Conservation (phyloP, 495 filamentous ascomycete genomes). For the Penicillium flavigenum region DNA sequence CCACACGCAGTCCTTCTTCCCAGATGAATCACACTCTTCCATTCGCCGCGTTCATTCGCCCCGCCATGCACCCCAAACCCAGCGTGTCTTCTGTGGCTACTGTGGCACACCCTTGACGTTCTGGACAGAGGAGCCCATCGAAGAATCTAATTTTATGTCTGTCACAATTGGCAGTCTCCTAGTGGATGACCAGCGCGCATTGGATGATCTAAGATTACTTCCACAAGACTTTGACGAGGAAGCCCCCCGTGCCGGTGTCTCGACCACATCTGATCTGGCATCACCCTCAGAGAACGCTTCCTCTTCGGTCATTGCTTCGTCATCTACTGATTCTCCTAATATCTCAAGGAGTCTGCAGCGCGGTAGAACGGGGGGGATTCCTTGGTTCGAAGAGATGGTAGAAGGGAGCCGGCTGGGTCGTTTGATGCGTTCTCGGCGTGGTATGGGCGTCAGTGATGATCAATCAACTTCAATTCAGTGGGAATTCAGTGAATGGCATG, state of each 20-base stretch:
- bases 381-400: conserved; percentile 83
- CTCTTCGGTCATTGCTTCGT: conserved; percentile 28
- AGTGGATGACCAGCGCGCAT: conserved; percentile 59
- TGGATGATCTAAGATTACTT: conserved; percentile 69
- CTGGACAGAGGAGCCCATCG: conserved; percentile 70
- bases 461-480: conserved; percentile 68
- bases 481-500: conserved; percentile 79
- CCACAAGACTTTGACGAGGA: conserved; percentile 49
- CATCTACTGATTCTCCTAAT: conserved; percentile 16
- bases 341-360: conserved; percentile 32
- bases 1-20: conserved; percentile 66
- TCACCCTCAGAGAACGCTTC: conserved; percentile 8
- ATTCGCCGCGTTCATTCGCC: conserved; percentile 74
- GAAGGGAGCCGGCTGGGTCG: conserved; percentile 69
- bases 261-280: conserved; percentile 8
- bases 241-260: conserved; percentile 24
- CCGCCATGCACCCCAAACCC: conserved; percentile 53
- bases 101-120: conserved; percentile 79
- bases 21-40: conserved; percentile 69
- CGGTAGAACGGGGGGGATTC: conserved; percentile 53
- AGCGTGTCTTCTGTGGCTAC: conserved; percentile 84
- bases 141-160: conserved; percentile 71
- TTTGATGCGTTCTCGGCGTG: conserved; percentile 60
- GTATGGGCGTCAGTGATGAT: conserved; percentile 51
- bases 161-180: conserved; percentile 71